phyloP scores from a whole-genome alignment of 176 grass and related monocot species.

The Carex littledalei region DNA sequence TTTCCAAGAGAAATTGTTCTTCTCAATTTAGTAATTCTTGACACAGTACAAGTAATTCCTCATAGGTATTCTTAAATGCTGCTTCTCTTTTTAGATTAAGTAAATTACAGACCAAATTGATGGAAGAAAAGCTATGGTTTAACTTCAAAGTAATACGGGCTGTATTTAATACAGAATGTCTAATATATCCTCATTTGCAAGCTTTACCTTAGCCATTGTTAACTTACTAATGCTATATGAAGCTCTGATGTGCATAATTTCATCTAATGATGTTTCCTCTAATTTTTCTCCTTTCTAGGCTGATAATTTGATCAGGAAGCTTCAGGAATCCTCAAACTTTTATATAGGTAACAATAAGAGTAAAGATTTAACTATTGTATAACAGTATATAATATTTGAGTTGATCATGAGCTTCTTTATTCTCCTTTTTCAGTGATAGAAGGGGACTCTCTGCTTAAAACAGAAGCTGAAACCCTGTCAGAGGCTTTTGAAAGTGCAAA shows the following conservation, averaged over 20 bases:
- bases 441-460: conserved; percentile 78
- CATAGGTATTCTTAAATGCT: neutral
- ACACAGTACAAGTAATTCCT: neutral
- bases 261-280: conserved; percentile 21
- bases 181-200: neutral
- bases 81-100: neutral
- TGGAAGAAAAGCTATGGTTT: neutral
- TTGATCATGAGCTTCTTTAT: conserved; percentile 15
- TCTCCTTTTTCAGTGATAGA: conserved; percentile 54
- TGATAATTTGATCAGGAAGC: conserved; percentile 58
- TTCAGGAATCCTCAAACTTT: conserved; percentile 66
- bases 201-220: neutral
- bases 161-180: neutral
- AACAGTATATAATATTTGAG: conserved; percentile 12
- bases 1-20: neutral
- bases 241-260: neutral
- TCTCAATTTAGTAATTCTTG: neutral
- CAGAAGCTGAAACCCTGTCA: no score
- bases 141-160: neutral
- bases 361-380: conserved; percentile 2
- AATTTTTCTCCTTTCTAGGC: conserved; percentile 37
- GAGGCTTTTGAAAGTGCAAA: no score
- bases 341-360: conserved; percentile 63
- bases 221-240: neutral
- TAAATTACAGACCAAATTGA: neutral